Conservation (phyloP, 148 eudicot genomes). For the Chenopodium album region DNA sequence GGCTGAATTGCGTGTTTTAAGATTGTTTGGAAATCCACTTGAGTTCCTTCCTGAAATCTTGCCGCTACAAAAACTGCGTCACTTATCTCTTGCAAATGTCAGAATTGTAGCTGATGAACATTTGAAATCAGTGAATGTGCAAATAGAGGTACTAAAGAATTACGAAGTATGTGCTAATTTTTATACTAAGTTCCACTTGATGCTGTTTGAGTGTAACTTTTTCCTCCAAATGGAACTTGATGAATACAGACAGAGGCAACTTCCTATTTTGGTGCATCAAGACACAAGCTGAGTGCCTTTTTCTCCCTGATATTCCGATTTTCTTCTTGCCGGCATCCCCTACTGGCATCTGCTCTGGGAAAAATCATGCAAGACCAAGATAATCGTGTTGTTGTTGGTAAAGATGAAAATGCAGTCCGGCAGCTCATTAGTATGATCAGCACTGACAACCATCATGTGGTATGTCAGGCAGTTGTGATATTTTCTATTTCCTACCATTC, state of each 20-base stretch:
- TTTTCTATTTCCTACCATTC: constrained; percentile 9
- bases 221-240: constrained; percentile 19
- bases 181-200: neutral
- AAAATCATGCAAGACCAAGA: constrained; percentile 92
- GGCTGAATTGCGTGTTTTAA: constrained; percentile 81
- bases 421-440: constrained; percentile 99
- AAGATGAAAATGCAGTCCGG: constrained; percentile 97
- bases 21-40: constrained; percentile 95
- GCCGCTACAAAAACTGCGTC: constrained; percentile 87
- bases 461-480: constrained; percentile 30
- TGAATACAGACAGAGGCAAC: constrained; percentile 75
- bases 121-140: constrained; percentile 81
- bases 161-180: neutral
- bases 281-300: constrained; percentile 93
- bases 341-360: constrained; percentile 91
- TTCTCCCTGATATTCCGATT: constrained; percentile 97
- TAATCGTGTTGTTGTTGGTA: constrained; percentile 76
- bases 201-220: constrained; percentile 16
- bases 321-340: constrained; percentile 98
- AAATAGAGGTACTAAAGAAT: constrained; percentile 67
- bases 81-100: constrained; percentile 94
- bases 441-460: constrained; percentile 95
- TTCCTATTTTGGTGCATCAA: constrained; percentile 91
- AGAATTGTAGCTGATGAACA: constrained; percentile 90
- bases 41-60: constrained; percentile 97